Base-by-base conservation (phyloP, 352 stramenopile species). In the Phytophthora meadii region DNA sequence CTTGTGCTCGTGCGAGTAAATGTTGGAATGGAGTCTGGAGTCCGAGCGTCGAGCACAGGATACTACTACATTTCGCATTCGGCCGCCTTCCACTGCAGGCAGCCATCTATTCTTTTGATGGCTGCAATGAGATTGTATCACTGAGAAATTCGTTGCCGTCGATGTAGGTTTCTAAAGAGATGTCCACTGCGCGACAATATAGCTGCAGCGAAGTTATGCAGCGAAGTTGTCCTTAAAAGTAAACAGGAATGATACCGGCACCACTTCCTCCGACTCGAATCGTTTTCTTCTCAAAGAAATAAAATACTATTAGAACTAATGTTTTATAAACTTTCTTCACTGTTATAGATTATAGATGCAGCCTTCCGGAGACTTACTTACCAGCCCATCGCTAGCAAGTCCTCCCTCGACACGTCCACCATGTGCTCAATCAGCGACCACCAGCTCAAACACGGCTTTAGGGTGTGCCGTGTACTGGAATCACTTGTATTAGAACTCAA, bases 391-490 rank as follows among this genome's bases (percentile, higher is more conserved):
- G 17, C 34, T 30, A 61, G 12, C 32, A 67, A 42, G 10, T 61
- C 59, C 14, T 67, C 19, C 36, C 12, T 32, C 14, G 59, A 51
- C 32, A 55, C 25, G 42, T 55, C 59, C 49, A 19, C 34, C 25
- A 67, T 46, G 24, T 41, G 42, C 27, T 68, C 60, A 17, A 62
- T 46, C 19, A 55, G 36, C 50, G 51, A 49, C 59, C 50, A 67
- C 59, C 59, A 67, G 25, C 32, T 61, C 32, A 45, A 41, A 22
- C 14, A 47, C 14, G 19, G 42, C 24, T 22, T 42, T 30, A 41
- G 19, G 10, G 22, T n/a, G 9, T n/a, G 22, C 6, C 27, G 12
- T 34, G 40, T 15, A 28, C 15, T 28, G 1, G 49, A n/a, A 41
- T 61, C 32, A 1, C 24, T 50, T 48, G 45, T 49, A 19, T 14